Evolutionary conservation across 1,284 basidiomycete genomes (phyloP).

Genomic region (Cutaneotrichosporon sp.): DNA sequence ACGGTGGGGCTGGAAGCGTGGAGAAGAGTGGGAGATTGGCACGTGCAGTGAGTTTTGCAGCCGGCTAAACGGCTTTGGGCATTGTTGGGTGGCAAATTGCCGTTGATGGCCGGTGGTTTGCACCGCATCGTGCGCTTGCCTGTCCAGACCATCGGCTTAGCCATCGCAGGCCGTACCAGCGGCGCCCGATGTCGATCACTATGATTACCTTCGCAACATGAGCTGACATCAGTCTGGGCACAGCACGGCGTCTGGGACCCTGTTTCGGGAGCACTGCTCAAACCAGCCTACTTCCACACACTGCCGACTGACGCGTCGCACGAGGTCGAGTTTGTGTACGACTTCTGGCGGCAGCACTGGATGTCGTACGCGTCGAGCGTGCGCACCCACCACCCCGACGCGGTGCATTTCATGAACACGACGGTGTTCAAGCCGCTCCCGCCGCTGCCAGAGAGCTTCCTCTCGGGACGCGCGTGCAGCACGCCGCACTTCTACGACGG

Average conservation of each 20-base stretch:
- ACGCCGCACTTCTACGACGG: conserved; percentile 96
- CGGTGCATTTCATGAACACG: conserved; percentile 88
- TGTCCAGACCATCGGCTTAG: too few species aligned
- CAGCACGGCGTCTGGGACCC: conserved; percentile 89
- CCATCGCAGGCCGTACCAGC: too few species aligned
- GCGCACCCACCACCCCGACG: conserved; percentile 72
- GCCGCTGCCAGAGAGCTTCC: conserved; percentile 61
- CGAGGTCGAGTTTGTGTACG: conserved; percentile 63
- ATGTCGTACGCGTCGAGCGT: conserved; percentile 66
- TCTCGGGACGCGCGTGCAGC: conserved; percentile 73
- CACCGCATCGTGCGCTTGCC: too few species aligned
- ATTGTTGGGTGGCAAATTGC: too few species aligned
- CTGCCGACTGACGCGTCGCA: conserved; percentile 51
- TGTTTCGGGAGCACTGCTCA: conserved; percentile 66
- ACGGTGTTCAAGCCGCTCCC: conserved; percentile 84
- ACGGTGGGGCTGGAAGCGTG: conserved; percentile 79
- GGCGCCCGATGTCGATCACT: too few species aligned
- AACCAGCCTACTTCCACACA: conserved; percentile 75
- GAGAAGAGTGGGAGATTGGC: conserved; percentile 75
- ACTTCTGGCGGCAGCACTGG: conserved; percentile 84
- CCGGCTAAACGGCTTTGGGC: too few species aligned
- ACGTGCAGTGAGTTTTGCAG: conserved; percentile 60
- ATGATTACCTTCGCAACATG: too few species aligned
- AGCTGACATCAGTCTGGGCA: conserved; percentile 68
- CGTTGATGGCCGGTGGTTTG: too few species aligned